Conservation (phyloP, 805 yeast genomes). For the Blastobotrys peoriensis region DNA sequence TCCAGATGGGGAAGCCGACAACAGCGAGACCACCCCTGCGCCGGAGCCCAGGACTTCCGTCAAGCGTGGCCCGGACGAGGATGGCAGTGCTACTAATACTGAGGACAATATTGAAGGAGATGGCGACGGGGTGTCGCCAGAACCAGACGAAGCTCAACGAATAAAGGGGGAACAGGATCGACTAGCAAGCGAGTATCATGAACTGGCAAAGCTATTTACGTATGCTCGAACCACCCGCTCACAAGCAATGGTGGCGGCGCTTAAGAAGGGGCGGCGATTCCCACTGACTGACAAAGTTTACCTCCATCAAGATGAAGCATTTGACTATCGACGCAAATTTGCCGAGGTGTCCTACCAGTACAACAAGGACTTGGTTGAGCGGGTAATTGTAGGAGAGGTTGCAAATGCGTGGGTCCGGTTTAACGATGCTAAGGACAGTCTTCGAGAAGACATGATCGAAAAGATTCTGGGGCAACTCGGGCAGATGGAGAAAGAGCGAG, state of each 20-base stretch:
- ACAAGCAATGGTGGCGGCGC: constrained; percentile 17
- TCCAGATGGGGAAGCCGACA: no score
- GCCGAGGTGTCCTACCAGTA: constrained; percentile 16
- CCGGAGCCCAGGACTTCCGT: not conserved
- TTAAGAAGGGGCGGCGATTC: constrained; percentile 17
- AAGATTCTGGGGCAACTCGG: constrained; percentile 20
- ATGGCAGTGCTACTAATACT: not conserved
- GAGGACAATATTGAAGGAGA: not conserved
- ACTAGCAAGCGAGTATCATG: constrained; percentile 19
- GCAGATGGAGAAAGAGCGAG: constrained; percentile 22
- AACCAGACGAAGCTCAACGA: not conserved
- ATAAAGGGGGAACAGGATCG: constrained; percentile 18
- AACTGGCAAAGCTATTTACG: constrained; percentile 19
- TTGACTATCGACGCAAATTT: constrained; percentile 14
- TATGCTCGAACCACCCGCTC: constrained; percentile 17
- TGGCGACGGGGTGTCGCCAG: not conserved
- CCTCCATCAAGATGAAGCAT: constrained; percentile 10
- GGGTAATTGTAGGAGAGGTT: constrained; percentile 20
- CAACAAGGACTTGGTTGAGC: constrained; percentile 17
- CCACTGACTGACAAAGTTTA: constrained; percentile 15
- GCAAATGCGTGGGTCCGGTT: constrained; percentile 28
- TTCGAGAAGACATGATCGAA: constrained; percentile 21
- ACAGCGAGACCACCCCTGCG: no score
- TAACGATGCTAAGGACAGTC: constrained; percentile 21
- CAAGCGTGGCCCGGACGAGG: not conserved